A percentile compares a stretch with the other conserved stretches of the same genome.
Evolutionary conservation across 2,329 filamentous ascomycete species (phyloP).

Genomic region (Fusarium nisikadoi): DNA sequence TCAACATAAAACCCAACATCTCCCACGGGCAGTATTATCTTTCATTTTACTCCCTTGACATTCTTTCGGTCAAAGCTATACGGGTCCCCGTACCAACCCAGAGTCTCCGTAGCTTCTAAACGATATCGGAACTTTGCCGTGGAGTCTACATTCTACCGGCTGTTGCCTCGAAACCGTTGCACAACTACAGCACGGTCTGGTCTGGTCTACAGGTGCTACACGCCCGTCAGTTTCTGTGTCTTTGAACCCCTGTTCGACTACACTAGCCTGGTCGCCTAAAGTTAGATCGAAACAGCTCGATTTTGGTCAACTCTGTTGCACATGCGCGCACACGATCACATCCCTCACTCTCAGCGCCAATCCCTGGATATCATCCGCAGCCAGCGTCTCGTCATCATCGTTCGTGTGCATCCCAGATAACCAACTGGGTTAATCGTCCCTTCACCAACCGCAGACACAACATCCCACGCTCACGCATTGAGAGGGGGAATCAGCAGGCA

Average conservation of each 20-base stretch:
- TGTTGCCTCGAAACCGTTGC: conserved; percentile 9
- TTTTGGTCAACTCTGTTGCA: conserved; percentile 31
- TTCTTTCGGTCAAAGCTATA: neutral
- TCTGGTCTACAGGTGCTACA: conserved; percentile 4
- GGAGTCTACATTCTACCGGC: neutral
- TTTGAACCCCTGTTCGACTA: conserved; percentile 29
- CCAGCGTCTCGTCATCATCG: conserved; percentile 22
- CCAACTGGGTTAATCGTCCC: conserved; percentile 9
- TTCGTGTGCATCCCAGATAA: conserved; percentile 23
- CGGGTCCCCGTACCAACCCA: neutral
- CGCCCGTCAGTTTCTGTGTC: conserved; percentile 12
- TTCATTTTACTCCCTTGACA: neutral
- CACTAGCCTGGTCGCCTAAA: conserved; percentile 28
- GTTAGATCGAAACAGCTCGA: conserved; percentile 35
- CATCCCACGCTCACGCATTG: conserved; percentile 37
- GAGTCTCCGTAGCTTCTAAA: neutral
- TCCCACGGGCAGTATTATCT: neutral
- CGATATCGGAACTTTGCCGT: conserved; percentile 19
- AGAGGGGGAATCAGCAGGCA: conserved; percentile 35
- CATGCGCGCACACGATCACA: conserved; percentile 36
- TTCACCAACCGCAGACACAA: conserved; percentile 27
- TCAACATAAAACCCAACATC: neutral
- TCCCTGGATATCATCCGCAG: conserved; percentile 20
- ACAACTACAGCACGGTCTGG: conserved; percentile 9
- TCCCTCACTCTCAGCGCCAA: conserved; percentile 19